Evolutionary conservation across 129 eudicot genomes (phyloP).

Genomic region (Oenanthe sinensis): DNA sequence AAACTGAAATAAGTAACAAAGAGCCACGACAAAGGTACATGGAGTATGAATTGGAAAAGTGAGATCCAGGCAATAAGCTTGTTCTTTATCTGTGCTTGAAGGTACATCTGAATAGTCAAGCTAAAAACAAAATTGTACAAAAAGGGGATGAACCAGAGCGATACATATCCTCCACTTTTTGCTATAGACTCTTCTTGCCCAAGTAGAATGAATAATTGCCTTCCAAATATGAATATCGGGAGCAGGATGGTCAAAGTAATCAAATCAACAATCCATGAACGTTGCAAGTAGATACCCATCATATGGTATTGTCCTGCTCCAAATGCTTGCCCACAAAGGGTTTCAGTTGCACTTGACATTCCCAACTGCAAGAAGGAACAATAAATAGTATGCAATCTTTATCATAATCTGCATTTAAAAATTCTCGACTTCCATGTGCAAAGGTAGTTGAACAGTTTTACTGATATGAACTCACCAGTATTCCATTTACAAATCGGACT

Average conservation of each 20-base stretch:
- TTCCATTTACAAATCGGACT: constrained; percentile 59
- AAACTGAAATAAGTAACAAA: constrained; percentile 26
- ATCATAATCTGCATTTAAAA: background rate
- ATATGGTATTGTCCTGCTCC: constrained; percentile 71
- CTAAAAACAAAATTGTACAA: constrained; percentile 50
- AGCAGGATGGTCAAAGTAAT: constrained; percentile 40
- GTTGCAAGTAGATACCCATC: constrained; percentile 68
- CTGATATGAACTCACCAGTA: constrained; percentile 33
- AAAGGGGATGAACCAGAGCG: constrained; percentile 63
- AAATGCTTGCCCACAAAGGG: constrained; percentile 68
- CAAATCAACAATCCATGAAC: constrained; percentile 66
- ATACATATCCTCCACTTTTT: constrained; percentile 29
- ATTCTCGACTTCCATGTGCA: background rate
- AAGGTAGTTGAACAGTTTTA: background rate
- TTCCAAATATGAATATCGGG: constrained; percentile 47
- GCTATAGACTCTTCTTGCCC: constrained; percentile 49
- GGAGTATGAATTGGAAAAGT: constrained; percentile 27
- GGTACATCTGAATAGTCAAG: constrained; percentile 53
- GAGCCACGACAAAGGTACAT: constrained; percentile 42
- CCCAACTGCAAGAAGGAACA: constrained; percentile 37
- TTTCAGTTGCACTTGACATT: constrained; percentile 78
- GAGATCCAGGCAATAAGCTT: constrained; percentile 49
- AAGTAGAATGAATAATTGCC: constrained; percentile 36
- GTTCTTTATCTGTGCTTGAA: constrained; percentile 64
- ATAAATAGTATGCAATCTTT: background rate